Base-by-base conservation (phyloP, 179 eudicot species). In the Patellifolia procumbens region DNA sequence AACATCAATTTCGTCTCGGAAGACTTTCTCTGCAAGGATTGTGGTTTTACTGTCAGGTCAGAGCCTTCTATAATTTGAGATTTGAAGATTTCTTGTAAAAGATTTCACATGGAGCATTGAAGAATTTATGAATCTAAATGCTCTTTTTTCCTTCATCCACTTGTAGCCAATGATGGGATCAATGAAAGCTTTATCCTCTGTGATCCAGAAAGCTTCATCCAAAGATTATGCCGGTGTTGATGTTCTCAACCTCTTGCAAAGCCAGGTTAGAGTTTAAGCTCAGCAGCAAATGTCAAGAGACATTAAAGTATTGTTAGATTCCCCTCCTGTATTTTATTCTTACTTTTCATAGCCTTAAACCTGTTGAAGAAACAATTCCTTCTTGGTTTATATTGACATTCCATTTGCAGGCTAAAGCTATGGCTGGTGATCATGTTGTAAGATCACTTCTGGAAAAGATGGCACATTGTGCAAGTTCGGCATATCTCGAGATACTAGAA, bases 1-100 rank as follows among this genome's bases (percentile, higher is more conserved):
- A 94, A 80, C 98, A 94, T 86, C 98, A 94, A 68, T 91, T 94
- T 87, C 93, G 94, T 48, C 82, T 91, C 2, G 87, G 91, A 80
- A 85, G 88, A 81, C 97, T 94, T 79, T 94, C 98, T 46, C 83
- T 94, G 67, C 97, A 94, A 83, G 97, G 98, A 82, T 80, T 94
- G 79, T 92, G 97, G 97, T 94, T 92, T 78, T 92, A 94, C 77
- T 94, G 97, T 83, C 98, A 94, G 97, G 98, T 94, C 48, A 78
- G 77, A 71, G 61, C 74, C 51, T 74, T 78, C 58, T 24, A 52
- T 74, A 45, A 46, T 31, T 63, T 73, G 7, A 58, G 76, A 49
- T 65, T 75, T 72, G 45, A 19, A 39, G 26, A 49, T n/a, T 31
- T 42, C 42, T 51, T 32, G 39, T 42, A 19, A 10, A 49, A 65